Base-by-base conservation (phyloP, 176 grass and related monocot genomes). In the Triticum turgidum region DNA sequence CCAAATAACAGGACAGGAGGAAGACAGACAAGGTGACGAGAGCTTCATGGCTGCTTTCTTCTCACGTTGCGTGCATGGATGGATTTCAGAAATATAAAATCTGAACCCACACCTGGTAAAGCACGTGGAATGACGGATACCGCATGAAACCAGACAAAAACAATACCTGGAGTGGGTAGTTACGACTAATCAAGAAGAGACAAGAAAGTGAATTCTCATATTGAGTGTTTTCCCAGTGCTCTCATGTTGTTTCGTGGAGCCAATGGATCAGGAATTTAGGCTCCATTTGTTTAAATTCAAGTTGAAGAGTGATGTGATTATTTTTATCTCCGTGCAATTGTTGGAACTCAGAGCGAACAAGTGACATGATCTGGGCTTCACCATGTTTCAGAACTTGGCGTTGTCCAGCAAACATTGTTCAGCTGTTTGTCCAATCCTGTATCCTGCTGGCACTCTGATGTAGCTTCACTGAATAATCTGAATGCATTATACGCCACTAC, bases 21-120 rank as follows among this genome's bases (percentile, higher is more conserved):
- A 87, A 80, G 63, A 34, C 10, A 68, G 38, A 77, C 11, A 67
- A 49, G 37, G 62, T 79, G 89, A 89, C 47, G 11, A 89, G 68
- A 73, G 79, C 62, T 20, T 35, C 22, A 44, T 7, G 4, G 73
- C 72, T 85, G 52, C 37, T 88, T 81, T 84, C 33, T 32, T 87
- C 66, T 56, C 21, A 70, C 27, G 65, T 94, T 82, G 87, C 87
- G 87, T 94, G 90, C 85, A 83, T 92, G 82, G 78, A 73, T 83
- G 86, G 56, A 85, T 72, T 90, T 91, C 58, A 54, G 69, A 82
- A 54, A 37, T 76, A 34, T 56, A 62, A 74, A 63, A 45, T 72
- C 29, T 56, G 56, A 85, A 70, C 20, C 45, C 82, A 88, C 56
- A 51, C 66, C 75, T 75, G 22, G 70, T 12, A 45, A 66, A 73